A percentile compares a stretch with the other conserved stretches of the same genome.
Conservation (phyloP, 2,329 filamentous ascomycete genomes). For the Pyricularia pennisetigena region DNA sequence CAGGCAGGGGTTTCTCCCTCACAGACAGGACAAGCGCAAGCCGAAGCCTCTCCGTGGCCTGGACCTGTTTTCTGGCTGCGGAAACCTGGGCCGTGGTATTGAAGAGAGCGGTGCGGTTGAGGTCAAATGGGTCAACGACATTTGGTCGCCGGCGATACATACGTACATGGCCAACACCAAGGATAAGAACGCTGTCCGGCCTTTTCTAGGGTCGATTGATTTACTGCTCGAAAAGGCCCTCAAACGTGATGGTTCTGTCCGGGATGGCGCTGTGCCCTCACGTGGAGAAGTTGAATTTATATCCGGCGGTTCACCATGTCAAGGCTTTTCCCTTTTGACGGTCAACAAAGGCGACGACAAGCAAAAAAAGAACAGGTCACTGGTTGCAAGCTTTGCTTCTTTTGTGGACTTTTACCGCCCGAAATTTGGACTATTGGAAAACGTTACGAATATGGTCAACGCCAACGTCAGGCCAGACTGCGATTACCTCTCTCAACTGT, state of each 20-base stretch:
- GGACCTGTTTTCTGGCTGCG: slow-evolving; percentile 70
- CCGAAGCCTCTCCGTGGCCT: slow-evolving; percentile 43
- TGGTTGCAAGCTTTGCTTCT: slow-evolving; percentile 67
- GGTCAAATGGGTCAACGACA: slow-evolving; percentile 61
- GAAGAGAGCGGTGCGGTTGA: slow-evolving; percentile 60
- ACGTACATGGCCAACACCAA: slow-evolving; percentile 61
- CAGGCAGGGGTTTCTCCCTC: slow-evolving; percentile 45
- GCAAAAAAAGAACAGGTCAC: slow-evolving; percentile 62
- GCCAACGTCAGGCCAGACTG: slow-evolving; percentile 26
- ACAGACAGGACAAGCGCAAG: slow-evolving; percentile 6
- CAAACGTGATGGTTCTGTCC: slow-evolving; percentile 40
- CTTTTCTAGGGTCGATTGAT: slow-evolving; percentile 65
- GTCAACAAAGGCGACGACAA: slow-evolving; percentile 37
- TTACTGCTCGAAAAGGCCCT: slow-evolving; percentile 51
- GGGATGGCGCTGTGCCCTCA: slow-evolving; percentile 38
- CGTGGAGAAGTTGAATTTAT: slow-evolving; percentile 60
- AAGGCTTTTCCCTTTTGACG: slow-evolving; percentile 63
- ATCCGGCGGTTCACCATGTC: slow-evolving; percentile 66
- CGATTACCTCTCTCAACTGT: slow-evolving; percentile 63
- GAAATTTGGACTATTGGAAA: slow-evolving; percentile 67
- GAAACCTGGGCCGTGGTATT: slow-evolving; percentile 66
- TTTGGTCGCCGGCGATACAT: slow-evolving; percentile 52
- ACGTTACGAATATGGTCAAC: slow-evolving; percentile 46
- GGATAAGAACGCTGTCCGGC: slow-evolving; percentile 27
- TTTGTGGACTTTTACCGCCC: slow-evolving; percentile 68